Conservation (phyloP, 73 alveolate species). For the Paramecium tetraurelia region DNA sequence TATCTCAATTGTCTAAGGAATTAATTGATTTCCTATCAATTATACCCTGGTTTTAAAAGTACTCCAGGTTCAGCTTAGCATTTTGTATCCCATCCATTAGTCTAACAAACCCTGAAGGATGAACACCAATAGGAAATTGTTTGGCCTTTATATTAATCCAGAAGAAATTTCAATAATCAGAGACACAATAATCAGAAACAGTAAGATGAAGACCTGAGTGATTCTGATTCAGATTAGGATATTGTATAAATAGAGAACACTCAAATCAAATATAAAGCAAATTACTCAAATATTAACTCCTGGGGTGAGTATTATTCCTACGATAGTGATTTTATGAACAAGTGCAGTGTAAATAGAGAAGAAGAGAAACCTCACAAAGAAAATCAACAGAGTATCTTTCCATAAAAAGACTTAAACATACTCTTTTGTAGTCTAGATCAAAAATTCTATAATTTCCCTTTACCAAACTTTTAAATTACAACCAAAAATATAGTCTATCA, state of each 20-base stretch:
- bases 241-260: neutral
- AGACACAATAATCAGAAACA: neutral
- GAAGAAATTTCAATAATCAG: neutral
- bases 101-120: neutral
- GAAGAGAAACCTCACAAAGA: neutral
- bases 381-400: neutral
- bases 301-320: neutral
- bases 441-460: neutral
- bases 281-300: neutral
- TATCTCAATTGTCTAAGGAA: neutral
- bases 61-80: neutral
- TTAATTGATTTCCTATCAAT: neutral
- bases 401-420: neutral
- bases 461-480: neutral
- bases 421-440: neutral
- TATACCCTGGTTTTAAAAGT: neutral
- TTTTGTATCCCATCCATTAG: neutral
- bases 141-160: neutral
- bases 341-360: neutral
- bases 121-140: neutral
- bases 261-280: neutral
- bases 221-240: constrained; percentile 45
- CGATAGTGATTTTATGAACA: neutral
- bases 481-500: neutral
- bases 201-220: constrained; percentile 31